Percentiles rank a stretch among this genome's conserved stretches.
These are phyloP conservation scores for Tranzscheliella williamsii DNA, from an alignment of 1,284 basidiomycete genomes.

Conservation along the genomic window DNA sequence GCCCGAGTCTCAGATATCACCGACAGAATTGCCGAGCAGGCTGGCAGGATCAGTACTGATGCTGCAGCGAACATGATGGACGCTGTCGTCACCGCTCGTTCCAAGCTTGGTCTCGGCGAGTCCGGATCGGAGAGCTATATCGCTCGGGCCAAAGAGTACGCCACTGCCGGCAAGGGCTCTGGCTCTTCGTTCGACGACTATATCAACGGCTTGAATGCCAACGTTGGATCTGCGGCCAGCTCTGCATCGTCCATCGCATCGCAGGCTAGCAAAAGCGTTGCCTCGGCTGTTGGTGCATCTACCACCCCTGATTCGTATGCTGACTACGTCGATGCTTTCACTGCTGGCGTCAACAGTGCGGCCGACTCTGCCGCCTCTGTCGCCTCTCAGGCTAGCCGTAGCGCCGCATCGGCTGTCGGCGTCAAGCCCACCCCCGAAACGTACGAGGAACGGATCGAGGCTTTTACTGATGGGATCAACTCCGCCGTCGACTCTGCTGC, in stretches of 20 bases:
- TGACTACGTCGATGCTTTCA: neutral
- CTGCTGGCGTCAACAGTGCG: neutral
- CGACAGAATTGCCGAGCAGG: constrained; percentile 36
- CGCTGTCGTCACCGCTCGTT: constrained; percentile 29
- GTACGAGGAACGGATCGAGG: constrained; percentile 4
- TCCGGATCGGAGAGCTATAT: constrained; percentile 14
- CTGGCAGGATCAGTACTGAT: constrained; percentile 32
- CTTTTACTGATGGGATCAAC: neutral
- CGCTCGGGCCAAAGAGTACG: constrained; percentile 28
- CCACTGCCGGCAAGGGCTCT: constrained; percentile 12
- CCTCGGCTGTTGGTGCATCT: constrained; percentile 9
- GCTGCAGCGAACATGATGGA: constrained; percentile 38
- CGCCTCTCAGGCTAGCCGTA: constrained; percentile 6
- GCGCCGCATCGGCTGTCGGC: neutral
- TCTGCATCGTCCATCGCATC: constrained; percentile 11
- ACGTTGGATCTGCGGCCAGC: constrained; percentile 4
- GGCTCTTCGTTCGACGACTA: constrained; percentile 31
- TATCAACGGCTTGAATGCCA: constrained; percentile 12
- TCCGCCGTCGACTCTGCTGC: constrained; percentile 6
- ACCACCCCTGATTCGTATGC: constrained; percentile 3
- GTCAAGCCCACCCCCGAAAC: constrained; percentile 7
- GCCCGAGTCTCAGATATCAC: constrained; percentile 31
- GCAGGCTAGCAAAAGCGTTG: constrained; percentile 15
- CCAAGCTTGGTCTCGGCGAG: constrained; percentile 30
- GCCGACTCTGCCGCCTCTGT: constrained; percentile 4